Percentiles rank a stretch among this genome's conserved stretches.
These are phyloP conservation scores for Rhodotorula sp. DNA, from an alignment of 1,284 basidiomycete genomes.

Conservation along the genomic window DNA sequence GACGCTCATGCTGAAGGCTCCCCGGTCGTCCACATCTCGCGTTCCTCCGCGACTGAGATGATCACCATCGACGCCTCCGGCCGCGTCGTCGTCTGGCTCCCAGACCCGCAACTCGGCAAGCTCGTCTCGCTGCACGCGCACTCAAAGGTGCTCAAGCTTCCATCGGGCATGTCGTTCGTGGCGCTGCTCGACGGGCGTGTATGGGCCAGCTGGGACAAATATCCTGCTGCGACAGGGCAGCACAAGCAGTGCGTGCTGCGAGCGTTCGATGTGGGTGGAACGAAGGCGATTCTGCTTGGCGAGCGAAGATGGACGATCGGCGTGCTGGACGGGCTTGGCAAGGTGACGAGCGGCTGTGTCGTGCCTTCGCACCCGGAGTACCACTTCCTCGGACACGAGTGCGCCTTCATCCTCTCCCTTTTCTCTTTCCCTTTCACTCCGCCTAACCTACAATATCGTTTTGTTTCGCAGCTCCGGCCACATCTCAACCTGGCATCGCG, in stretches of 20 bases:
- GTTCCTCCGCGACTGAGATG: background rate
- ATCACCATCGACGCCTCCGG: constrained; percentile 23
- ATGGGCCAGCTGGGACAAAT: background rate
- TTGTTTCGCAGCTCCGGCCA: constrained; percentile 58
- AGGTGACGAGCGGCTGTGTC: constrained; percentile 75
- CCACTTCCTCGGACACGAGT: constrained; percentile 87
- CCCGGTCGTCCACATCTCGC: background rate
- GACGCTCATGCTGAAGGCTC: constrained; percentile 22
- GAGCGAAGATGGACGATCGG: constrained; percentile 7
- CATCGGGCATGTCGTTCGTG: background rate
- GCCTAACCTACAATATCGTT: no score
- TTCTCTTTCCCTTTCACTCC: no score
- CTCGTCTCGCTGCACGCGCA: constrained; percentile 13
- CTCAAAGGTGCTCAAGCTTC: constrained; percentile 10
- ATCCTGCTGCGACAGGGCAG: background rate
- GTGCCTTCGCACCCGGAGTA: constrained; percentile 66
- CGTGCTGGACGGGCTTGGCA: constrained; percentile 57
- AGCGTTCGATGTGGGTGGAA: constrained; percentile 7
- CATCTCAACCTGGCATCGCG: constrained; percentile 68
- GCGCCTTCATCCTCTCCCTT: constrained; percentile 43
- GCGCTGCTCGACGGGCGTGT: background rate
- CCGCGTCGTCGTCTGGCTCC: constrained; percentile 21
- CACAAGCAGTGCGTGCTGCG: background rate
- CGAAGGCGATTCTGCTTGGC: background rate
- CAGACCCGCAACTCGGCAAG: background rate